Evolutionary conservation across 805 yeast species (phyloP).

Genomic region (Sungouiozyma intestinalis): DNA sequence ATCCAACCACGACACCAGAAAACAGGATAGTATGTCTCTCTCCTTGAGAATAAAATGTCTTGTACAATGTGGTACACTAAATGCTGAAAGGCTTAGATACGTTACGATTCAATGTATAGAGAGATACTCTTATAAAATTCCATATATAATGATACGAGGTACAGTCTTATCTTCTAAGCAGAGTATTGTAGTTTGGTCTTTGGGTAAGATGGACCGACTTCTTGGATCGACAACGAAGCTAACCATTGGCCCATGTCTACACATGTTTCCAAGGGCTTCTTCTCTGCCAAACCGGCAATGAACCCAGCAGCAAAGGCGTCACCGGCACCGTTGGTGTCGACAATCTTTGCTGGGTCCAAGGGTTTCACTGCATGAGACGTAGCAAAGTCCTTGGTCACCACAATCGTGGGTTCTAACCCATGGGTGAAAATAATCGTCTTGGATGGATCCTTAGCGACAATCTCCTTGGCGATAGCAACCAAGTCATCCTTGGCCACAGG

Average conservation of each 20-base stretch:
- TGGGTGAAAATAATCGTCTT: conserved; percentile 93
- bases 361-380: conserved; percentile 60
- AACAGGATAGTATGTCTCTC: too few species aligned
- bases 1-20: too few species aligned
- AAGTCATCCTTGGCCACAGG: conserved; percentile 42
- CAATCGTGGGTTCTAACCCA: conserved; percentile 84
- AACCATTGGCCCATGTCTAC: conserved; percentile 94
- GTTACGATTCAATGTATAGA: too few species aligned
- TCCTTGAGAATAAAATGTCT: too few species aligned
- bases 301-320: conserved; percentile 98
- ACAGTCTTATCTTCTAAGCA: too few species aligned
- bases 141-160: too few species aligned
- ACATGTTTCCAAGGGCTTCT: conserved; percentile 47
- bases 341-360: conserved; percentile 55
- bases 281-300: conserved; percentile 76
- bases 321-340: conserved; percentile 98
- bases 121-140: too few species aligned
- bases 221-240: conserved; percentile 84
- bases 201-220: conserved; percentile 92
- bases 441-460: conserved; percentile 50
- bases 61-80: too few species aligned
- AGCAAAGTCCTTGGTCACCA: conserved; percentile 43
- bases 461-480: conserved; percentile 65
- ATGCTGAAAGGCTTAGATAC: too few species aligned
- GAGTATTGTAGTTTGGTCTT: conserved; percentile 31